These are phyloP conservation scores for Acacia confusa DNA, from an alignment of 306 rosid genomes.

Conservation along the genomic window DNA sequence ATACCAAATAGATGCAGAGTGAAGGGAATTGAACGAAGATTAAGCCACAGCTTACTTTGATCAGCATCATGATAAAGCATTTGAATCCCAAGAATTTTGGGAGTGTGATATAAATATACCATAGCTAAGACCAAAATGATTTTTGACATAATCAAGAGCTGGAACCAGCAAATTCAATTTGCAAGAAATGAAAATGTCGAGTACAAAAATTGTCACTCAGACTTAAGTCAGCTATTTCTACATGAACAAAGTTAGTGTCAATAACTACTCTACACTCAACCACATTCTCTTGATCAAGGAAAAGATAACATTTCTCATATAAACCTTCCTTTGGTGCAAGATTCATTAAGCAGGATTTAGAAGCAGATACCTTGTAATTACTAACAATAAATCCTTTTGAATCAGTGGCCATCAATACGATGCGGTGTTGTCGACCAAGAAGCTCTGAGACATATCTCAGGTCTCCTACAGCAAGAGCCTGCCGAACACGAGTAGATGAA, in stretches of 20 bases:
- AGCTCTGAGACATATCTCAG: constrained; percentile 81
- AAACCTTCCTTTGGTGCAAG: constrained; percentile 90
- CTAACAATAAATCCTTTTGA: constrained; percentile 44
- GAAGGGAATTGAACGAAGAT: not conserved
- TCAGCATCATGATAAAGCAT: not conserved
- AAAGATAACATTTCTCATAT: constrained; percentile 60
- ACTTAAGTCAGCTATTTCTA: constrained; percentile 57
- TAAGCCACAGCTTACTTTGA: not conserved
- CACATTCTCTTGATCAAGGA: constrained; percentile 41
- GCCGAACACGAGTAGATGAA: constrained; percentile 89
- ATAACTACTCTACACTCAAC: constrained; percentile 68
- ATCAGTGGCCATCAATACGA: constrained; percentile 54
- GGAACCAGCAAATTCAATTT: constrained; percentile 72
- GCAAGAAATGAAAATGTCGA: constrained; percentile 49
- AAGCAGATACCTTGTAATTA: constrained; percentile 56
- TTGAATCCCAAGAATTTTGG: not conserved
- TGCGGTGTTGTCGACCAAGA: constrained; percentile 80
- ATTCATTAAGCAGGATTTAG: constrained; percentile 70
- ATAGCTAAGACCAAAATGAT: not conserved
- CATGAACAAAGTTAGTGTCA: constrained; percentile 58
- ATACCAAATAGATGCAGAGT: not conserved
- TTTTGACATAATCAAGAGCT: constrained; percentile 43
- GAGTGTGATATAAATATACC: not conserved
- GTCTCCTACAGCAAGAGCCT: constrained; percentile 77
- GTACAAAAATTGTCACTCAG: constrained; percentile 40